These are phyloP conservation scores for Elongisporangium prolatum DNA, from an alignment of 352 stramenopile genomes.

Conservation along the genomic window DNA sequence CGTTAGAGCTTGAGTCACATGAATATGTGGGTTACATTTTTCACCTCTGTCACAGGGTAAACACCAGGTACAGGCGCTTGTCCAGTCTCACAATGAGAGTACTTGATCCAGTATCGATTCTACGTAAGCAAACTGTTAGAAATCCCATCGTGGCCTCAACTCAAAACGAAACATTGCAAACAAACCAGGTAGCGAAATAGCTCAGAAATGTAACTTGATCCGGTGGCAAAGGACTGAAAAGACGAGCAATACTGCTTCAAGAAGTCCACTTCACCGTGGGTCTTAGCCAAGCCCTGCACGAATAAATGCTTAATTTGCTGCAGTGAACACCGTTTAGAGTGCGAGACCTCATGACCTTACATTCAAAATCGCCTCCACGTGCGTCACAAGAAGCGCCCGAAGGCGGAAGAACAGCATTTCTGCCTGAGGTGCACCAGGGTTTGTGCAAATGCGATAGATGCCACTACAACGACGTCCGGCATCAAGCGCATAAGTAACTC, in stretches of 20 bases:
- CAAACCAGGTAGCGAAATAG: conserved; percentile 75
- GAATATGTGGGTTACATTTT: not conserved
- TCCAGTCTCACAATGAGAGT: conserved; percentile 80
- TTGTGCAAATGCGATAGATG: conserved; percentile 89
- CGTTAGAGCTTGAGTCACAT: not conserved
- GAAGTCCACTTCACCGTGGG: conserved; percentile 63
- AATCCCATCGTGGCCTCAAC: not conserved
- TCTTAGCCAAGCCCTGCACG: conserved; percentile 40
- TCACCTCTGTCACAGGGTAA: conserved; percentile 78
- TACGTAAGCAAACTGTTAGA: conserved; percentile 11
- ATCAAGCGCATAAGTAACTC: not conserved
- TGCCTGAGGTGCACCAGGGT: conserved; percentile 67
- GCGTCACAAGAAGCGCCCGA: conserved; percentile 56
- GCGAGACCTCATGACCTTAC: conserved; percentile 10
- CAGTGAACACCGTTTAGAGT: not conserved
- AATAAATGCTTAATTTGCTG: conserved; percentile 1
- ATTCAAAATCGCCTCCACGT: conserved; percentile 59
- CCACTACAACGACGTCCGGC: conserved; percentile 26
- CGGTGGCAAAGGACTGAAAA: conserved; percentile 72
- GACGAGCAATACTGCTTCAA: conserved; percentile 58
- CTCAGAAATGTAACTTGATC: conserved; percentile 76
- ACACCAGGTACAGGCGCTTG: conserved; percentile 80
- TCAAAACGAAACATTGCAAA: conserved; percentile 5
- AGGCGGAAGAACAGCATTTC: conserved; percentile 83
- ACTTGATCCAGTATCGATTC: conserved; percentile 87